Conservation (phyloP, 805 yeast species). For the Cyberlindnera saturnus region DNA sequence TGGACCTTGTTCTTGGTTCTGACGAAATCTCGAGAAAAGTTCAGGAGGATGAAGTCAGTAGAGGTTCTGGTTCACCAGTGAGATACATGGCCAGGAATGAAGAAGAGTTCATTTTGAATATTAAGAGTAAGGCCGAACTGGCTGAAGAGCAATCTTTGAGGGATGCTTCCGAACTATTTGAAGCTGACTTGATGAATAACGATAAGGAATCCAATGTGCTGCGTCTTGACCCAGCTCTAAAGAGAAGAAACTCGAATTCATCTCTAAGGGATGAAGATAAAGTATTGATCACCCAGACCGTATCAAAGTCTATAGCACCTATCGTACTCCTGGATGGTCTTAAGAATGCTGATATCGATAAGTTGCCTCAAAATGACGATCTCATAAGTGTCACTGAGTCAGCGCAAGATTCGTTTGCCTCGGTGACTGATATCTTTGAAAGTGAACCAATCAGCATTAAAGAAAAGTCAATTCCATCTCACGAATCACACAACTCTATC, state of each 20-base stretch:
- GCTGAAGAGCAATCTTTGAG: conserved; percentile 24
- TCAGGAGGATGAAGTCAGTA: conserved; percentile 18
- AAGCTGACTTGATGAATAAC: conserved; percentile 28
- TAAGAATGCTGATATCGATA: conserved; percentile 8
- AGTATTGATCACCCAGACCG: conserved; percentile 10
- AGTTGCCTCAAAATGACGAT: conserved; percentile 7
- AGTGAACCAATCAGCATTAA: conserved; percentile 3
- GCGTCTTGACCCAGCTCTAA: conserved; percentile 21
- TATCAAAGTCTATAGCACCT: conserved; percentile 10
- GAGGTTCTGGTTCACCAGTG: conserved; percentile 20
- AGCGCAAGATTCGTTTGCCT: conserved; percentile 17
- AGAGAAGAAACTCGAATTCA: conserved; percentile 21
- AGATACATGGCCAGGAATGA: conserved; percentile 17
- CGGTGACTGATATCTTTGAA: conserved; percentile 19
- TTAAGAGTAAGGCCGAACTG: conserved; percentile 14
- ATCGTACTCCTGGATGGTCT: conserved; percentile 14
- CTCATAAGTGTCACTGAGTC: conserved; percentile 12
- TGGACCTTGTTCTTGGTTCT: conserved; percentile 34
- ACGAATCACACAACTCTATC: conserved; percentile 17
- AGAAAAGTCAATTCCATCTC: background rate
- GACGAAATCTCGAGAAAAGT: conserved; percentile 19
- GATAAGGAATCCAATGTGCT: conserved; percentile 16
- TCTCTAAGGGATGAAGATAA: conserved; percentile 23
- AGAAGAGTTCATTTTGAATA: conserved; percentile 20
- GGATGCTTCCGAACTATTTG: conserved; percentile 28